Conservation (phyloP, 768 basidiomycete species). For the Panaeolus cyanescens region DNA sequence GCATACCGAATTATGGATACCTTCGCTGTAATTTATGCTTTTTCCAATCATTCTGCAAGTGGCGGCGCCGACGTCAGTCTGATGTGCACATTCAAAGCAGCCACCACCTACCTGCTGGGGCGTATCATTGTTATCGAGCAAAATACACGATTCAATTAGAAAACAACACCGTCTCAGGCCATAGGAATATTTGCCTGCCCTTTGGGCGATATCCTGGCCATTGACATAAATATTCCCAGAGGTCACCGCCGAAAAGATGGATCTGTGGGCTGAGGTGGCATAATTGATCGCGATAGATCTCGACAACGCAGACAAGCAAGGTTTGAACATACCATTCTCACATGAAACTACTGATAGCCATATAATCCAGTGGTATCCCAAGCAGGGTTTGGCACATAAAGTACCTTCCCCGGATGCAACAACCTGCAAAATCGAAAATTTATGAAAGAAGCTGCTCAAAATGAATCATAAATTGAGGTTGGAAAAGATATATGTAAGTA, state of each 20-base stretch:
- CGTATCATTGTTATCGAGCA: not conserved
- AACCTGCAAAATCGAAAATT: not conserved
- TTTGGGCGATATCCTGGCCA: not conserved
- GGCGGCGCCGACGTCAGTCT: not conserved
- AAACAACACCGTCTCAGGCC: not conserved
- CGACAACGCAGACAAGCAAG: not conserved
- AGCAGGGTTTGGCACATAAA: not conserved
- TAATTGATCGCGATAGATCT: not conserved
- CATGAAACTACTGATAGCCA: not conserved
- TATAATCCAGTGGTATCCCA: not conserved
- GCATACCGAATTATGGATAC: not conserved
- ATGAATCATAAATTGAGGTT: not conserved
- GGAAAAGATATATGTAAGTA: not conserved
- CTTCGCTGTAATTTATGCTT: not conserved
- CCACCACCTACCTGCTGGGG: too few species aligned
- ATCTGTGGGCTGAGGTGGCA: not conserved
- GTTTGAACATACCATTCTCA: not conserved
- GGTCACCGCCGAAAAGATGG: not conserved
- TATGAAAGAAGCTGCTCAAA: not conserved
- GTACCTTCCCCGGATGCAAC: not conserved
- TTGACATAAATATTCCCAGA: not conserved
- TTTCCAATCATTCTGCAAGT: not conserved
- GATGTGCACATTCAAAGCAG: too few species aligned
- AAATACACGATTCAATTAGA: not conserved
- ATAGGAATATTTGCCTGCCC: not conserved